phyloP scores from a whole-genome alignment of 805 yeast genomes.

The Pichia manshurica region DNA sequence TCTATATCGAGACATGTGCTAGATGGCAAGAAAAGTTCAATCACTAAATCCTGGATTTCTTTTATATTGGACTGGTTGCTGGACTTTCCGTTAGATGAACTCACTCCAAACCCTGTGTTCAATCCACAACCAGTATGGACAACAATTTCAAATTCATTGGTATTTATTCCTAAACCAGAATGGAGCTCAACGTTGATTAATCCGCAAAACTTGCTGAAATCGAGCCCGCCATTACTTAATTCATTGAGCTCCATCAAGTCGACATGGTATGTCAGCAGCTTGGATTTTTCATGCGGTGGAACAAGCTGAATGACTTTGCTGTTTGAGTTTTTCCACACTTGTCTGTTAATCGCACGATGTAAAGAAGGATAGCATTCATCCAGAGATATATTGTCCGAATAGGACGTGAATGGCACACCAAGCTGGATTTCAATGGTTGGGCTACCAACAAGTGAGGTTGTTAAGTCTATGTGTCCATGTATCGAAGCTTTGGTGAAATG shows the following conservation, averaged over 20 bases:
- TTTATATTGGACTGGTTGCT: slow-evolving; percentile 34
- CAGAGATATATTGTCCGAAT: slow-evolving; percentile 35
- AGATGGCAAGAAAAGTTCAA: slow-evolving; percentile 32
- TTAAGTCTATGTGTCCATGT: slow-evolving; percentile 57
- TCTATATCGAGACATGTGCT: slow-evolving; percentile 5
- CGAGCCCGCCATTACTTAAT: slow-evolving; percentile 11
- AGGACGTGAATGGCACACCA: slow-evolving; percentile 27
- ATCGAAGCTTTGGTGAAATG: slow-evolving; percentile 47
- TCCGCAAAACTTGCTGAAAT: slow-evolving; percentile 38
- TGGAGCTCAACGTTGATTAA: slow-evolving; percentile 49
- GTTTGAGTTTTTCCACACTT: slow-evolving; percentile 39
- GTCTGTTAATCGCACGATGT: slow-evolving; percentile 62
- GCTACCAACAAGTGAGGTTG: slow-evolving; percentile 67
- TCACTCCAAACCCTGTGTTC: slow-evolving; percentile 8
- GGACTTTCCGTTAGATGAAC: not conserved
- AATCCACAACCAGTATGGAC: slow-evolving; percentile 11
- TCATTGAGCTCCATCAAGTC: slow-evolving; percentile 37
- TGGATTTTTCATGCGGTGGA: slow-evolving; percentile 83
- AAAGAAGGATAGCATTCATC: slow-evolving; percentile 33
- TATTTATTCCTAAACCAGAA: slow-evolving; percentile 45
- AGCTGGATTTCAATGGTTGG: slow-evolving; percentile 65
- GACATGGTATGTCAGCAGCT: slow-evolving; percentile 56
- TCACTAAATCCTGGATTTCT: slow-evolving; percentile 40
- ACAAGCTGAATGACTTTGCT: slow-evolving; percentile 56
- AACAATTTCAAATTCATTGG: slow-evolving; percentile 57